Evolutionary conservation across 345 rosid genomes (phyloP), one percentile per base, ranked within the genome.

Genomic region (Diplotaxis tenuifolia): DNA sequence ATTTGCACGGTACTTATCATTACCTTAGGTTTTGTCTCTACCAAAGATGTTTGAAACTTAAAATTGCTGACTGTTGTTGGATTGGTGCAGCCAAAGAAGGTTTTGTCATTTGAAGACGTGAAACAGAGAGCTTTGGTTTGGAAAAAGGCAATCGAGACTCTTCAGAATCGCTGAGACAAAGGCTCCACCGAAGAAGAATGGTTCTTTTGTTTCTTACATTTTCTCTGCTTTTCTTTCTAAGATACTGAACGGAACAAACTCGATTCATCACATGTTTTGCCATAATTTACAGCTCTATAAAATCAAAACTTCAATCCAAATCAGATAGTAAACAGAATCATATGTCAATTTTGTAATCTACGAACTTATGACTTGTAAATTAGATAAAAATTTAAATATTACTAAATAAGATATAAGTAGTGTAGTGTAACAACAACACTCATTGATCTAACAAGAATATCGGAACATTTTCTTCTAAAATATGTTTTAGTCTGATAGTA

Each of bases 121-220:
- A 96, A 96, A 77, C 98, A 89, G 73, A 87, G 96, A 80, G 97
- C 99, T 12, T 83, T 70, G 82, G 96, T 85, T 68, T 95, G 99
- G 99, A 89, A 92, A 81, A 90, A 89, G 72, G 98, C 96, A 1
- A 95, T 95, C 12, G 99, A 92, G 81, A 79, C 87, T 80, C 93
- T 96, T 70, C 99, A 96, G 79, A 89, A 80, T 71, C 91, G 81
- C 68, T 92, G 90, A 87, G 63, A 70, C 57, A 59, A 52, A n/a
- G 1, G 54, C 53, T 21, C 20, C 71, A 58, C 19, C 15, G 60
- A 40, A 68, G 65, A 53, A 75, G 63, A 61, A 63, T 63, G 15
- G 23, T 62, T 40, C 53, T 42, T 31, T 63, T 62, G 23, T 55
- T 42, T 62, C 50, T 25, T 28, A 15, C 42, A 16, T 68, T 60